Evolutionary conservation across 2,329 filamentous ascomycete species (phyloP).

Genomic region (Colletotrichum noveboracense): DNA sequence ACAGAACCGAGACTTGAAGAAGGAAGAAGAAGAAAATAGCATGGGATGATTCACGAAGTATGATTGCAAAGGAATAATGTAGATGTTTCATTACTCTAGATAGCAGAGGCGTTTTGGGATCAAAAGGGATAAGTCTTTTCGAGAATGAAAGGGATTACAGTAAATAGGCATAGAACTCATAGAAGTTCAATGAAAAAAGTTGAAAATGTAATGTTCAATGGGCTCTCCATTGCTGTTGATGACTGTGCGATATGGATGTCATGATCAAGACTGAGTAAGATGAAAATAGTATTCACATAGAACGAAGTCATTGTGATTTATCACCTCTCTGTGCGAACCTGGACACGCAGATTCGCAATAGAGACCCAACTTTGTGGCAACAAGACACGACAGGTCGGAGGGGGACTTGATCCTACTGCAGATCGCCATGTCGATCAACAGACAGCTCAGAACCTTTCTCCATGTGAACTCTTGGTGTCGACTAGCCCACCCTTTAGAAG

Average conservation of each 20-base stretch:
- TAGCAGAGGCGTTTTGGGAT: slow-evolving; percentile 6
- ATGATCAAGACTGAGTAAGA: background rate
- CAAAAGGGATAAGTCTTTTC: background rate
- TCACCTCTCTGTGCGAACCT: background rate
- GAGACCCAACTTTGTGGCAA: background rate
- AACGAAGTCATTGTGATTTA: background rate
- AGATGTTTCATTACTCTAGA: background rate
- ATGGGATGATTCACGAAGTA: background rate
- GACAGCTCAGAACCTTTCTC: background rate
- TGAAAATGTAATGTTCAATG: background rate
- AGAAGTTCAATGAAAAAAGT: background rate
- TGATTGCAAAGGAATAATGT: background rate
- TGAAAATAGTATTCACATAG: background rate
- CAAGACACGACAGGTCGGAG: background rate
- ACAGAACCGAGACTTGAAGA: background rate
- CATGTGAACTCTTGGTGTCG: background rate
- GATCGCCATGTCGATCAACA: background rate
- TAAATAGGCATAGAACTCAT: background rate
- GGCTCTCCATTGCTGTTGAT: background rate
- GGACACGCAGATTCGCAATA: background rate
- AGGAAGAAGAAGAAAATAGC: background rate
- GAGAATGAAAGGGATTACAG: background rate
- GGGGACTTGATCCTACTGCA: background rate
- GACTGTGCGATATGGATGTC: background rate
- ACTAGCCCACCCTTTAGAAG: background rate